Conservation (phyloP, 2,329 filamentous ascomycete genomes). For the Paecilomyces niveus region DNA sequence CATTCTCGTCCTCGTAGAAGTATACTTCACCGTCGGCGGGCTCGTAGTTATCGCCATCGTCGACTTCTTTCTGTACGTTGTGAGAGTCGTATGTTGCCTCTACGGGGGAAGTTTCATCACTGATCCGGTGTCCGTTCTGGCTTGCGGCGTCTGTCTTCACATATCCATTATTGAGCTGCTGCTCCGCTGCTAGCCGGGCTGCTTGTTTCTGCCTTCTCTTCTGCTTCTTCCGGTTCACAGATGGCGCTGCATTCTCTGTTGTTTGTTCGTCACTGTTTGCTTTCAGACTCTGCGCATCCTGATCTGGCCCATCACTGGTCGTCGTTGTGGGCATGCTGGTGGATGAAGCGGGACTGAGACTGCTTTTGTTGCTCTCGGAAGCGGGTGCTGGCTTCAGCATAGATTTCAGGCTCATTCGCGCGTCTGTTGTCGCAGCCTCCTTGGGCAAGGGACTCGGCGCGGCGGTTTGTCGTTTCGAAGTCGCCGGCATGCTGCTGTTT, state of each 20-base stretch:
- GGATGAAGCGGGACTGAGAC: conserved; percentile 7
- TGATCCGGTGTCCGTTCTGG: conserved; percentile 25
- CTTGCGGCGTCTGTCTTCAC: conserved; percentile 17
- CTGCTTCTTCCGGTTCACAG: conserved; percentile 88
- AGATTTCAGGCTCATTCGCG: neutral
- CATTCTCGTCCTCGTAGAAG: conserved; percentile 51
- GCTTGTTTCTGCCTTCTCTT: conserved; percentile 82
- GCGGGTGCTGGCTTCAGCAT: neutral
- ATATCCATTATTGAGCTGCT: conserved; percentile 30
- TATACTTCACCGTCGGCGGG: conserved; percentile 46
- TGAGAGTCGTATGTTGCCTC: conserved; percentile 12
- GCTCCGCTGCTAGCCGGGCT: conserved; percentile 59
- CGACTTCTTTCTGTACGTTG: conserved; percentile 12
- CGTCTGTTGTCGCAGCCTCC: conserved; percentile 8
- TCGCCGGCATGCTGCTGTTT: conserved; percentile 8
- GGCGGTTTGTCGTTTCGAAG: conserved; percentile 3
- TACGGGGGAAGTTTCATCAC: conserved; percentile 14
- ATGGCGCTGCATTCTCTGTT: conserved; percentile 28
- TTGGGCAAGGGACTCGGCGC: neutral
- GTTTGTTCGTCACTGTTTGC: conserved; percentile 5
- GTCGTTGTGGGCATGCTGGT: conserved; percentile 9
- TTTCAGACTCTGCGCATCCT: conserved; percentile 13
- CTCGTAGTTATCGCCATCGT: conserved; percentile 33
- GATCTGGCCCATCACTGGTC: neutral
- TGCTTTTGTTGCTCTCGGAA: conserved; percentile 1